Conservation (phyloP, 2,329 filamentous ascomycete species). For the Colletotrichum cereale region DNA sequence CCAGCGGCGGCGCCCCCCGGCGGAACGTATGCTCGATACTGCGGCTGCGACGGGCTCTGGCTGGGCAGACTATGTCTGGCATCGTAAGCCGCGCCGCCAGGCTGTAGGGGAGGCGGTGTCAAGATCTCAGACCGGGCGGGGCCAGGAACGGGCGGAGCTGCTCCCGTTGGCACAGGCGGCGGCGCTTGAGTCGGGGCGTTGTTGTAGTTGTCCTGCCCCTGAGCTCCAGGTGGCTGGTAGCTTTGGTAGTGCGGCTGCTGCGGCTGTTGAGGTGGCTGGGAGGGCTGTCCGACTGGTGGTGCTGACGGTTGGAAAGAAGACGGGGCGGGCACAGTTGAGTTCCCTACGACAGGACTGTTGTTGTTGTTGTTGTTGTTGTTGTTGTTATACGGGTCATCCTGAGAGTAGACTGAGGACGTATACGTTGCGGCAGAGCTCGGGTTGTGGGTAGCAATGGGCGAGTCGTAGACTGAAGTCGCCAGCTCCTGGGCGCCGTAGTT, state of each 20-base stretch:
- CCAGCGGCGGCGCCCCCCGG: conserved; percentile 52
- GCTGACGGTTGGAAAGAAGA: conserved; percentile 41
- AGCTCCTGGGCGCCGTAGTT: conserved; percentile 83
- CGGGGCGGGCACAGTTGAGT: conserved; percentile 47
- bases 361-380: conserved; percentile 59
- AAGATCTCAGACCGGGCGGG: conserved; percentile 39
- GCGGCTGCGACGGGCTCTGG: conserved; percentile 56
- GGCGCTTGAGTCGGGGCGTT: conserved; percentile 44
- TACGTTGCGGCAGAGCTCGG: conserved; percentile 58
- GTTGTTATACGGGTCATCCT: conserved; percentile 63
- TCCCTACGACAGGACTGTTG: conserved; percentile 46
- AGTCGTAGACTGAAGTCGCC: conserved; percentile 82
- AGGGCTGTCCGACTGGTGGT: conserved; percentile 37
- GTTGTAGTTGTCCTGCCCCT: conserved; percentile 48
- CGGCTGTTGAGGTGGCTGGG: conserved; percentile 46
- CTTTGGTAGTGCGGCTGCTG: conserved; percentile 55
- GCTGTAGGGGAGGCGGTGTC: conserved; percentile 59
- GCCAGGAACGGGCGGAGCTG: conserved; percentile 56
- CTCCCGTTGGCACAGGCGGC: conserved; percentile 51
- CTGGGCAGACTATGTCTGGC: conserved; percentile 64
- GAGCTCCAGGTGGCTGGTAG: conserved; percentile 54
- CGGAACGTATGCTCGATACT: conserved; percentile 73
- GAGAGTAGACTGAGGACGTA: conserved; percentile 61
- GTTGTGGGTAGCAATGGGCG: conserved; percentile 71
- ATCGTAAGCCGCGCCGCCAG: conserved; percentile 61